Percentiles rank a stretch among this genome's conserved stretches.
phyloP scores from a whole-genome alignment of 2,329 filamentous ascomycete genomes.

The Aspergillaceae sp. region DNA sequence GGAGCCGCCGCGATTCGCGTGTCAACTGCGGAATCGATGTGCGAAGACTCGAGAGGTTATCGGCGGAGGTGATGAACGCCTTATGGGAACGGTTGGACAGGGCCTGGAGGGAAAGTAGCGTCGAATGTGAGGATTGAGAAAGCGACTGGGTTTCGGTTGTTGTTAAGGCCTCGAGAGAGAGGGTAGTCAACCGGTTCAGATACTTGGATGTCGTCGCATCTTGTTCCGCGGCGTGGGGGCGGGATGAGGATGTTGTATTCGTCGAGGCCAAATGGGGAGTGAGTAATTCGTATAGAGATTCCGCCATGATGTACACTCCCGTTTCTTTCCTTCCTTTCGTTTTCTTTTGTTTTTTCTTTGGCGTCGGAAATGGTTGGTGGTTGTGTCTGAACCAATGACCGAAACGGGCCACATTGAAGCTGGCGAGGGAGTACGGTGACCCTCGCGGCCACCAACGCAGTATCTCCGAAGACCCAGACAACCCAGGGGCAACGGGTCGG shows the following conservation, averaged over 20 bases:
- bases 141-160: constrained; percentile 70
- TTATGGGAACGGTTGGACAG: constrained; percentile 86
- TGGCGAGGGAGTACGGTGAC: constrained; percentile 13
- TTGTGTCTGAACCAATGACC: constrained; percentile 9
- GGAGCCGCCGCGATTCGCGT: constrained; percentile 57
- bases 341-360: background rate
- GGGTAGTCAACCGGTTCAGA: constrained; percentile 66
- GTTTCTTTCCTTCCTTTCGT: background rate
- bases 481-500: too few species aligned
- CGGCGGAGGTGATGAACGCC: constrained; percentile 70
- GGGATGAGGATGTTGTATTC: constrained; percentile 11
- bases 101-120: constrained; percentile 72
- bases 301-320: constrained; percentile 45
- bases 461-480: constrained; percentile 10
- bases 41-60: constrained; percentile 64
- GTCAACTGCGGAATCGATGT: constrained; percentile 64
- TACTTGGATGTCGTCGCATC: constrained; percentile 48
- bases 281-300: constrained; percentile 68
- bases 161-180: constrained; percentile 64
- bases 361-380: constrained; percentile 1
- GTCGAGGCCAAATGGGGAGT: constrained; percentile 49
- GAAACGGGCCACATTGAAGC: constrained; percentile 7
- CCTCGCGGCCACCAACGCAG: constrained; percentile 24
- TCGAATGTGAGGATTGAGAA: constrained; percentile 70
- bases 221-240: constrained; percentile 5